Base-by-base conservation (phyloP, 768 basidiomycete species). In the Lentinula edodes region DNA sequence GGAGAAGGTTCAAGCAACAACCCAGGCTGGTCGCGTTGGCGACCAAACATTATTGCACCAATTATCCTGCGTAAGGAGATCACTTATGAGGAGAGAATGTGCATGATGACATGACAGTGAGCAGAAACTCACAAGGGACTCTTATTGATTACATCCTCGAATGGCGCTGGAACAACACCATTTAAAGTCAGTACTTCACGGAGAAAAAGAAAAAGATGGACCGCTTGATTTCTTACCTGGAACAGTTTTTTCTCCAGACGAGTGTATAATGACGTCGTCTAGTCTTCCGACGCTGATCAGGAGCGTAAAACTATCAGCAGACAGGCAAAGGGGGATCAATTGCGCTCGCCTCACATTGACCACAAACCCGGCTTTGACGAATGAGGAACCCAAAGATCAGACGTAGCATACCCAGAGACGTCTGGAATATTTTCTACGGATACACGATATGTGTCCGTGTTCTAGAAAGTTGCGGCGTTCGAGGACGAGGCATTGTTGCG, bases 371-470 rank as follows among this genome's bases (percentile, higher is more conserved):
- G 66, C 13, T 76, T 74, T 5, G 74, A 75, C 0, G 82, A 78
- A 63, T 83, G 82, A 35, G 70, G 72, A 35, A 74, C 58, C 63
- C 77, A 79, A 7, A 80, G 64, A 67, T 82, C 82, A 3, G 73
- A 74, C 9, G 75, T 80, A 1, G 75, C 75, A 54, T 80, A 82
- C 9, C 80, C 80, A 41, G 64, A 67, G 5, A 70, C 68, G 58
- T 74, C 74, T 3, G 61, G 56, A 36, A 77, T 52, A 42, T 82
- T 72, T 16, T 66, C 67, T 1, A 73, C 51, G 42, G 76, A 64
- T 1, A 74, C 48, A 34, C 73, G 70, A 61, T 79, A 76, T 6
- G 61, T 72, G 16, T 72, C 63, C 15, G 57, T 67, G 9, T 70
- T 72, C 78, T 78, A 38, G 5, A 5, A 61, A 18, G n/a, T 18